A percentile compares a stretch with the other conserved stretches of the same genome.
These are phyloP conservation scores for Astrephomene gubernaculifera DNA, from an alignment of 139 green algal genomes.

Conservation along the genomic window DNA sequence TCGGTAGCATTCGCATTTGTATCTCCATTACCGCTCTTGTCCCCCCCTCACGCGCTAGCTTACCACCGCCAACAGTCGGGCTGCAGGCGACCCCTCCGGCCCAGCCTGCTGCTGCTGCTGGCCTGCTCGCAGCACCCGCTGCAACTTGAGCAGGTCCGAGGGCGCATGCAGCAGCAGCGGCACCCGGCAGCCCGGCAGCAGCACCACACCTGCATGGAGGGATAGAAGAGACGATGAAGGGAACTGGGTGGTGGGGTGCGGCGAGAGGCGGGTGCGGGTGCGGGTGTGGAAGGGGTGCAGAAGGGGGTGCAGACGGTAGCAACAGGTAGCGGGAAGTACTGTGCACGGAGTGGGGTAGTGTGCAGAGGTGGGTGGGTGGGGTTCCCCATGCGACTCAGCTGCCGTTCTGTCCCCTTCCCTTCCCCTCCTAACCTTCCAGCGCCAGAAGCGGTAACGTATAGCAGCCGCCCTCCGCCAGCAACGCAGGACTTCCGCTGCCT, in stretches of 20 bases:
- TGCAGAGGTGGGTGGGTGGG: too few species aligned
- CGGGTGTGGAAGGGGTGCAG: not conserved
- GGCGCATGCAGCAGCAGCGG: constrained; percentile 28
- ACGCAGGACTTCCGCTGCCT: too few species aligned
- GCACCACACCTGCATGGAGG: not conserved
- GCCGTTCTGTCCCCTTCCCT: not conserved
- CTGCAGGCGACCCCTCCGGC: not conserved
- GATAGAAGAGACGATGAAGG: too few species aligned
- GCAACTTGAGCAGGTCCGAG: constrained; percentile 30
- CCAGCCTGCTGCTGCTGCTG: not conserved
- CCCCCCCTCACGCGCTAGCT: not conserved
- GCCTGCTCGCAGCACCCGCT: constrained; percentile 5
- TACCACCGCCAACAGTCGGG: constrained; percentile 32
- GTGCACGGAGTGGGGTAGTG: too few species aligned
- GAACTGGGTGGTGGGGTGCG: too few species aligned
- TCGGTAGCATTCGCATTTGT: too few species aligned
- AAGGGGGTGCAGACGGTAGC: not conserved
- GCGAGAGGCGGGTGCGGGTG: too few species aligned
- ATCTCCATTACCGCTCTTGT: too few species aligned
- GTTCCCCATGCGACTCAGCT: too few species aligned
- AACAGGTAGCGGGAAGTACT: too few species aligned
- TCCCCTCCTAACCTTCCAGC: not conserved
- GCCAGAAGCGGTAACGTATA: constrained; percentile 21
- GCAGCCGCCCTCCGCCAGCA: constrained; percentile 13
- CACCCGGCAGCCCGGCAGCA: constrained; percentile 18